Base-by-base conservation (phyloP, 75 land plant genomes). In the Sequoia sempervirens region DNA sequence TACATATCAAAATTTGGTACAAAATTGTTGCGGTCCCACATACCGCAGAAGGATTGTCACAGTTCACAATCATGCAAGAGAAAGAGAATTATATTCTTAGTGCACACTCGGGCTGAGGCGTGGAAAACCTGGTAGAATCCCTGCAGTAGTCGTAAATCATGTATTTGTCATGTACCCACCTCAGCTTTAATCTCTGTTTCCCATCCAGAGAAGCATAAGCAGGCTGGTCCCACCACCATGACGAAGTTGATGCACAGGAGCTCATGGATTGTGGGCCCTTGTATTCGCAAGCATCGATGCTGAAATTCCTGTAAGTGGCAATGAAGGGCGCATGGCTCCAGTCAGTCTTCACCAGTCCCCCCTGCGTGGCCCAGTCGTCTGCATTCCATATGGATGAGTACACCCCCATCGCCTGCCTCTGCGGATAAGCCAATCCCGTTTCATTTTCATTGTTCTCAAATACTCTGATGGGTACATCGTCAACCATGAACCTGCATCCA, bases 61-160 rank as follows among this genome's bases (percentile, higher is more conserved):
- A 13, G 2, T 50, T 12, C 53, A 50, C 53, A 50, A 50, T 50
- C 53, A 50, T 50, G 1, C 53, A 5, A 0, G 46, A 6, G 46
- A 43, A 43, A 43, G 5, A 43, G 7, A 50, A 50, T 50, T 50
- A 50, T 50, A 50, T 12, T 50, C 14, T 50, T 1, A 12, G 53
- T 50, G 54, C 53, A 32, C 91, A 89, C 69, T 89, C 91, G 1
- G 83, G 81, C 2, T 90, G 91, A 45, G 83, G 84, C 2, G 46
- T 37, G 3, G 88, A 83, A 73, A 69, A 86, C 80, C 94, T 91
- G n/a, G 38, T 1, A 40, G 66, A 79, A 82, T 93, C 95, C 80
- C 75, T 83, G 82, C 97, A 93, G 82, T 95, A 95, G 75, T 93
- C 90, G 85, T 95, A 94, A 3, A 74, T 75, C 89, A 92, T 82